Base-by-base conservation (phyloP, 2,329 filamentous ascomycete genomes). In the Pestalotiopsis sp. region DNA sequence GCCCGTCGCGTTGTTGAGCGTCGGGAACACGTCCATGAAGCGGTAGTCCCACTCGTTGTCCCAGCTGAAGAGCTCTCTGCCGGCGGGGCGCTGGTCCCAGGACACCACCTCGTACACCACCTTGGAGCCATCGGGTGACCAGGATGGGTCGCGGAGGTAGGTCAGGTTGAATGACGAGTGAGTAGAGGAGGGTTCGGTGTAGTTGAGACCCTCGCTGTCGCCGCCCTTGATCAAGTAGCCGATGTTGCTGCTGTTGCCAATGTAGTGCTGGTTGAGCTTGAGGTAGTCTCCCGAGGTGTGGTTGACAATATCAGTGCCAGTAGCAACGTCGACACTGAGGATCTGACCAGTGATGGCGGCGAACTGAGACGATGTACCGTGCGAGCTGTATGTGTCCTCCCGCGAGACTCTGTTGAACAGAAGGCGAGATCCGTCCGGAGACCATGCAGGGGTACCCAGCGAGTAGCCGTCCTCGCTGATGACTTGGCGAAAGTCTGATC, bases 1-100 rank as follows among this genome's bases (percentile, higher is more conserved):
- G 2, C 71, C 65, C 60, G 71, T 67, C 68, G 64, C 58, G 67
- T 68, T 61, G 9, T 72, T 74, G 17, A 79, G 70, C 59, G 77
- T 72, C 0, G 82, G 81, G 72, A 83, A 83, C 3, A 83, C 79
- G 65, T 83, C 81, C 59, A 77, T 82, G 75, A 81, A 81, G 23
- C 79, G 78, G 69, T 83, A 83, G 4, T 83, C 81, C 77, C 77
- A 83, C 4, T 81, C 78, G 6, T 57, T 45, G 57, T 83, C 79
- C 76, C 77, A 83, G 69, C 76, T 79, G 70, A 79, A 83, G 5
- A 83, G 74, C 57, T 74, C 57, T 71, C 80, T 80, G 12, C 79
- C 78, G 65, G 78, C 75, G 1, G 77, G 71, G 3, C 80, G 80
- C 11, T 74, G 71, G 3, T 74, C 69, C 74, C 76, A 81, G 17